Base-by-base conservation (phyloP, 192 early-diverging fungal species). In the Coemansia sp. region DNA sequence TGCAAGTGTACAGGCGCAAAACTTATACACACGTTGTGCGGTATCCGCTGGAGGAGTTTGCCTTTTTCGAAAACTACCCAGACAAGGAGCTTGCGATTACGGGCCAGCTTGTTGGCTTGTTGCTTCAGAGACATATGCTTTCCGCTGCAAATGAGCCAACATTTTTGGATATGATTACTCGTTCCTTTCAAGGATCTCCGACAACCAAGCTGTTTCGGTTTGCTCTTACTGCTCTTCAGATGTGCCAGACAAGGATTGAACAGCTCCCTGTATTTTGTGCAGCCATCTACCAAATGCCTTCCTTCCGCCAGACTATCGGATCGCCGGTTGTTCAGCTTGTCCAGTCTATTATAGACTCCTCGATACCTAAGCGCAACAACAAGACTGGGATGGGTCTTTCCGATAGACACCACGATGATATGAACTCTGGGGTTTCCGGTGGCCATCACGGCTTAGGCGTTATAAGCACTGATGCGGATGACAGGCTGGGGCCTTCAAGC, bases 31-130 rank as follows among this genome's bases (percentile, higher is more conserved):
- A 91, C 70, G 96, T 98, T 87, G 89, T 96, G 9, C 91, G 94
- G 77, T 93, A 93, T 61, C 88, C 97, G 40, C 92, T 99, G 77
- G 98, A 98, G 65, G 98, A 99, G 77, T 97, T 94, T 78, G 89
- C 92, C 63, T 97, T 93, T 70, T 96, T 99, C 63, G 84, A 91
- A 32, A 91, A 93, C 76, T 99, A 98, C 75, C 96, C 95, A 0
- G 95, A 95, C 56, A 93, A 91, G 67, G 93, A 97, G 77, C 85
- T 98, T 13, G 84, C 86, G 3, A 90, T 98, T 23, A 98, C 96
- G 0, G 91, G 92, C 53, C 85, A 91, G 32, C 85, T 99, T 19
- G 96, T 99, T 76, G 98, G 98, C 6, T 83, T 88, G 11, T 70
- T 98, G 61, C 91, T 99, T 49, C 95, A 95, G 77, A 87, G 92